phyloP scores from a whole-genome alignment of 805 yeast genomes.

The Wickerhamiella azyma region DNA sequence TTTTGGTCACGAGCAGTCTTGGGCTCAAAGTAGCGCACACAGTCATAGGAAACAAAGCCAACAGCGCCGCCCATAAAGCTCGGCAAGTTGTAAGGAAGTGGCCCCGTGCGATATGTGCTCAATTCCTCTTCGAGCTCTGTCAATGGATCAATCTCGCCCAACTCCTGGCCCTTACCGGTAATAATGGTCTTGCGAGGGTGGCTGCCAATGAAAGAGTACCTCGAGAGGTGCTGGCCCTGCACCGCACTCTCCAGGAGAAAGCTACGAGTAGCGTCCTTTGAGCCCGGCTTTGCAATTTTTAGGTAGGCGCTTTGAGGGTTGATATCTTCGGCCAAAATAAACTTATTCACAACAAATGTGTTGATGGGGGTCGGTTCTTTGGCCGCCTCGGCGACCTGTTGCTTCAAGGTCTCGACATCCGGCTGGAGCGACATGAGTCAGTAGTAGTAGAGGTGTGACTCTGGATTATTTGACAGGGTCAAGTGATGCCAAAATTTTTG shows the following conservation, averaged over 20 bases:
- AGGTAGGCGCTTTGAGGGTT: slow-evolving; percentile 87
- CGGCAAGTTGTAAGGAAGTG: slow-evolving; percentile 64
- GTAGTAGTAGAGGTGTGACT: neutral
- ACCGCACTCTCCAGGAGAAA: slow-evolving; percentile 81
- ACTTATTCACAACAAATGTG: slow-evolving; percentile 68
- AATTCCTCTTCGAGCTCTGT: slow-evolving; percentile 61
- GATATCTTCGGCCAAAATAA: slow-evolving; percentile 58
- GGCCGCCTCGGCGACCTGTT: slow-evolving; percentile 20
- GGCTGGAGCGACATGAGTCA: slow-evolving; percentile 33
- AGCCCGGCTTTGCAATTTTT: slow-evolving; percentile 56
- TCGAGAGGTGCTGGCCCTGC: slow-evolving; percentile 76
- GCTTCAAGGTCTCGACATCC: slow-evolving; percentile 32
- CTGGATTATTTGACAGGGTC: no score
- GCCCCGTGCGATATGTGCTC: slow-evolving; percentile 48
- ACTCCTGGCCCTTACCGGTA: slow-evolving; percentile 58
- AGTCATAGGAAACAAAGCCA: slow-evolving; percentile 92
- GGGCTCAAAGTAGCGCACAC: slow-evolving; percentile 95
- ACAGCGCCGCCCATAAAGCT: slow-evolving; percentile 88
- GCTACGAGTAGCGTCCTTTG: slow-evolving; percentile 40
- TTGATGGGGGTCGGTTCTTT: slow-evolving; percentile 35
- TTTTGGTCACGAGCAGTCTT: slow-evolving; percentile 58
- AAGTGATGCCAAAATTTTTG: neutral
- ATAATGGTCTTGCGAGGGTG: slow-evolving; percentile 68
- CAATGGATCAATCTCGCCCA: slow-evolving; percentile 66
- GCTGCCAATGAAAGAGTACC: slow-evolving; percentile 85